These are phyloP conservation scores for Stevia rebaudiana DNA, from an alignment of 140 eudicot species.

Conservation along the genomic window DNA sequence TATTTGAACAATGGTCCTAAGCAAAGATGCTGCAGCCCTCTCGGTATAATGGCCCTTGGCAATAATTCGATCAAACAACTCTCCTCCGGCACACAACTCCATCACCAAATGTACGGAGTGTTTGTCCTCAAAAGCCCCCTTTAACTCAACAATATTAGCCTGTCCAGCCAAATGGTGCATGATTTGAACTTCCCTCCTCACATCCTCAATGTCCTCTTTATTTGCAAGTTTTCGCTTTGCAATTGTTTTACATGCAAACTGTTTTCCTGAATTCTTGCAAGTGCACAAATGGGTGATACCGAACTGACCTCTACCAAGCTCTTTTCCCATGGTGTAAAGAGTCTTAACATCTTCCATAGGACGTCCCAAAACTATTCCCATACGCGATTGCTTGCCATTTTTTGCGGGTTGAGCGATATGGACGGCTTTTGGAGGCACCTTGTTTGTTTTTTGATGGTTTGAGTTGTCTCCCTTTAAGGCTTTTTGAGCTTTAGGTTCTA, in stretches of 20 bases:
- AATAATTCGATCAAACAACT: slow-evolving; percentile 83
- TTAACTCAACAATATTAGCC: slow-evolving; percentile 73
- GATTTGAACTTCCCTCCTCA: slow-evolving; percentile 87
- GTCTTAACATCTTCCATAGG: slow-evolving; percentile 78
- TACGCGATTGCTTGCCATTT: slow-evolving; percentile 34
- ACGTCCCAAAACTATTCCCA: slow-evolving; percentile 77
- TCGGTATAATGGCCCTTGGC: slow-evolving; percentile 89
- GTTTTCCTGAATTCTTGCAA: slow-evolving; percentile 62
- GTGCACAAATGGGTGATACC: slow-evolving; percentile 84
- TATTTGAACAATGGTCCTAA: slow-evolving; percentile 83
- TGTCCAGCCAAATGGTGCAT: slow-evolving; percentile 92
- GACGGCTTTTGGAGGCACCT: slow-evolving; percentile 15
- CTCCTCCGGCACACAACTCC: slow-evolving; percentile 98
- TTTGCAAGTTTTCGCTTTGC: slow-evolving; percentile 87
- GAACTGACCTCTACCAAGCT: slow-evolving; percentile 90
- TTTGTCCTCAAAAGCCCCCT: slow-evolving; percentile 93
- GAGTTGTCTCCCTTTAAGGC: slow-evolving; percentile 30
- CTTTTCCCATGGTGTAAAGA: slow-evolving; percentile 70
- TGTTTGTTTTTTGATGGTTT: neutral
- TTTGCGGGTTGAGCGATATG: slow-evolving; percentile 33
- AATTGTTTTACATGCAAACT: slow-evolving; percentile 80
- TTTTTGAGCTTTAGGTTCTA: slow-evolving; percentile 20
- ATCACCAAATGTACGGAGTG: slow-evolving; percentile 88
- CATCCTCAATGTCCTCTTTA: slow-evolving; percentile 95
- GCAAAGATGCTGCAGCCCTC: slow-evolving; percentile 81